Percentiles rank a stretch among this genome's conserved stretches.
phyloP scores from a whole-genome alignment of 768 basidiomycete genomes.

The Auriscalpium microsporum region DNA sequence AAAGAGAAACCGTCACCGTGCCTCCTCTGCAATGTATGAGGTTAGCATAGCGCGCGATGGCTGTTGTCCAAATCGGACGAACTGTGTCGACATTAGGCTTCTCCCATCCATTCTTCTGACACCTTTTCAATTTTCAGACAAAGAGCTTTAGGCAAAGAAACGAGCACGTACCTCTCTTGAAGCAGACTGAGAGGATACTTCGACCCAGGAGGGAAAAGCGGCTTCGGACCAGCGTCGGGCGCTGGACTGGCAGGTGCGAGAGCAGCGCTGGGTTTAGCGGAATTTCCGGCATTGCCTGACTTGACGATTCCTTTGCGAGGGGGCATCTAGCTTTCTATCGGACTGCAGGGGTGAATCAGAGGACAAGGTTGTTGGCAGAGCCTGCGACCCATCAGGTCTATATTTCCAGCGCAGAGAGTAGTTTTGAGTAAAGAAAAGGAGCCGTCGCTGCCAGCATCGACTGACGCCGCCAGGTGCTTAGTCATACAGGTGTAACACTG shows the following conservation, averaged over 20 bases:
- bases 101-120: conserved; percentile 87
- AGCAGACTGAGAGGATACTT: conserved; percentile 78
- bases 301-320: conserved; percentile 73
- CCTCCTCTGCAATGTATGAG: conserved; percentile 31
- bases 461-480: no score
- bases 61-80: conserved; percentile 12
- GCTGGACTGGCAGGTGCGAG: conserved; percentile 12
- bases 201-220: conserved; percentile 75
- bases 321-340: conserved; percentile 36
- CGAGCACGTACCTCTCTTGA: conserved; percentile 53
- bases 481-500: no score
- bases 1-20: conserved; percentile 52
- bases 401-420: no score
- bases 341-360: neutral
- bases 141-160: neutral
- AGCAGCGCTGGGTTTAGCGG: conserved; percentile 41
- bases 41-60: neutral
- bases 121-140: conserved; percentile 35
- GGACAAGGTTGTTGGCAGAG: no score
- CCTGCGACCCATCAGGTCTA: no score
- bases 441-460: no score
- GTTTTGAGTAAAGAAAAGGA: no score
- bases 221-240: conserved; percentile 32
- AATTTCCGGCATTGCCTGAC: conserved; percentile 87
- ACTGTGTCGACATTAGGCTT: conserved; percentile 75